Evolutionary conservation across 2,329 filamentous ascomycete genomes (phyloP).

Genomic region (Arthrobotrys iridis): DNA sequence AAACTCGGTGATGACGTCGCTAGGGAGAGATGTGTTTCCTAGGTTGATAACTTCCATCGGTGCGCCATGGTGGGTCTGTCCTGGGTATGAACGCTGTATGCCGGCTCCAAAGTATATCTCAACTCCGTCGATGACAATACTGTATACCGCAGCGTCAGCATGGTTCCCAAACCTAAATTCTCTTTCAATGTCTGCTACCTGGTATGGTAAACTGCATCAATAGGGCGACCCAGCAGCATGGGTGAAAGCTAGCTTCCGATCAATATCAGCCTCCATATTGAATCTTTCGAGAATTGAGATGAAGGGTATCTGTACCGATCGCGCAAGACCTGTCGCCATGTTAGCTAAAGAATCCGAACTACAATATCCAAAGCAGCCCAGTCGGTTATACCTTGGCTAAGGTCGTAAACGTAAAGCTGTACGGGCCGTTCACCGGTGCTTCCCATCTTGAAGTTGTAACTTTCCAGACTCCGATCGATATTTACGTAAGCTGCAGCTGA

Average conservation of each 20-base stretch:
- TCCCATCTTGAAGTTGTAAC: constrained; percentile 20
- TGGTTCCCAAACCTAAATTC: not conserved
- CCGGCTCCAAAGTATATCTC: constrained; percentile 81
- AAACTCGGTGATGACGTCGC: constrained; percentile 86
- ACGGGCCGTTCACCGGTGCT: constrained; percentile 62
- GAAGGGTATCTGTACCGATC: constrained; percentile 9
- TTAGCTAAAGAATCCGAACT: constrained; percentile 24
- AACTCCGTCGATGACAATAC: constrained; percentile 78
- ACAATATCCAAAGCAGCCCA: constrained; percentile 63
- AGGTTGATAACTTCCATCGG: constrained; percentile 80
- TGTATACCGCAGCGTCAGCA: not conserved
- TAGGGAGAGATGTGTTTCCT: constrained; percentile 79
- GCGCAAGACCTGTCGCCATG: constrained; percentile 48
- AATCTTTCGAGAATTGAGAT: not conserved
- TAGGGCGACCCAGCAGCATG: constrained; percentile 72
- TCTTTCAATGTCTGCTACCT: constrained; percentile 62
- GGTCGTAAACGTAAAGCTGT: constrained; percentile 79
- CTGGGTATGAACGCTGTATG: constrained; percentile 81
- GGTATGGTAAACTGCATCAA: constrained; percentile 96
- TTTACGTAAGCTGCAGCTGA: not conserved
- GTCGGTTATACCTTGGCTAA: constrained; percentile 69
- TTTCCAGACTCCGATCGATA: not conserved
- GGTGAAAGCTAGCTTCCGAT: constrained; percentile 65
- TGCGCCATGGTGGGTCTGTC: constrained; percentile 83
- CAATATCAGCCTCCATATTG: constrained; percentile 56